Evolutionary conservation across 495 filamentous ascomycete species (phyloP).

Genomic region (Talaromyces thailandensis): DNA sequence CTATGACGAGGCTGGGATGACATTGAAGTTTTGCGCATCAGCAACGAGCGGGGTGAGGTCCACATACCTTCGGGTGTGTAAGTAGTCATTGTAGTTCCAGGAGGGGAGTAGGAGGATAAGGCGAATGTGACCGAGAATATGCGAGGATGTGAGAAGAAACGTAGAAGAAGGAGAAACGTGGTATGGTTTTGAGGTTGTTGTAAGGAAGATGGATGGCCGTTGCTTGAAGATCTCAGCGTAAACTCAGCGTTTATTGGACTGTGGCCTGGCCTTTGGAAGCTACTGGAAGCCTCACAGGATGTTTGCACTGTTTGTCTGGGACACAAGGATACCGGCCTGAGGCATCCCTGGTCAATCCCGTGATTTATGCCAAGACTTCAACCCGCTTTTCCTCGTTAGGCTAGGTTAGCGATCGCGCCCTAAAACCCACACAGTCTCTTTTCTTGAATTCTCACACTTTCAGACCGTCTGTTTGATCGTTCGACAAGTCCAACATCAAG

Average conservation of each 20-base stretch:
- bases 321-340: not conserved
- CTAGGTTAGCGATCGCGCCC: conserved; percentile 41
- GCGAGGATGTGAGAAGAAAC: not conserved
- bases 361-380: conserved; percentile 8
- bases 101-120: not conserved
- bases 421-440: conserved; percentile 42
- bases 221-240: not conserved
- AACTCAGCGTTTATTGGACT: not conserved
- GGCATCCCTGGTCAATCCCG: conserved; percentile 7
- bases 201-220: not conserved
- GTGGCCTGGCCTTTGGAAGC: not conserved
- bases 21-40: not conserved
- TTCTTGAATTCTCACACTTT: conserved; percentile 27
- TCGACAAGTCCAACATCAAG: conserved; percentile 43
- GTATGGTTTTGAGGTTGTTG: not conserved
- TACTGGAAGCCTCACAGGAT: not conserved
- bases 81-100: not conserved
- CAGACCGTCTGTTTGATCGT: conserved; percentile 2
- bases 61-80: conserved; percentile 15
- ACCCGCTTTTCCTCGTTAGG: conserved; percentile 26
- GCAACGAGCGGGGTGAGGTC: conserved; percentile 3
- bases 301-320: not conserved
- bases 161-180: not conserved
- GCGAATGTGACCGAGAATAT: not conserved
- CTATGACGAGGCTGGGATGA: conserved; percentile 1